Evolutionary conservation across 257 asterid species (phyloP), one percentile per base, ranked within the genome.

Genomic region (Nicotiana knightiana): DNA sequence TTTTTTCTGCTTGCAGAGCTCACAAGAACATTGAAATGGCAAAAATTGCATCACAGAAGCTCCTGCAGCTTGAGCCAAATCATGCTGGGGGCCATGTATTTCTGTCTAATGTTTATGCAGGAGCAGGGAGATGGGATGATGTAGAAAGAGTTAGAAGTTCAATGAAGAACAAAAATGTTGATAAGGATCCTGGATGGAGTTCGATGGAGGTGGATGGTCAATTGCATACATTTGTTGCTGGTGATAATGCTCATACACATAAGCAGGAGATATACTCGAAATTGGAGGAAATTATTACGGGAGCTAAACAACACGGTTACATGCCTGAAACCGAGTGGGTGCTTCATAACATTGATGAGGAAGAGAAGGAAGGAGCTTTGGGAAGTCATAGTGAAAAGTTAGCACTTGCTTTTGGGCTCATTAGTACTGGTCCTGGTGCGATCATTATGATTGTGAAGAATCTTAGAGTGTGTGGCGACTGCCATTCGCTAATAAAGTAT

Each of bases 161-260:
- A 55, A 88, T 88, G 89, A 88, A 84, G 79, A 64, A 73, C 65
- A 82, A 79, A 33, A 88, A 86, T 53, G 82, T 86, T 28, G 87
- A 32, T 0, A 88, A 88, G 82, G 83, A 86, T 77, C 88, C 91
- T 55, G 90, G 91, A 78, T 87, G 90, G 91, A 89, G 91, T 80
- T 87, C 81, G 28, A 82, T 84, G 70, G 91, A 85, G 84, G 83
- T 87, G 76, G 82, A 82, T 80, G 88, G 85, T 33, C 43, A 78
- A 39, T 83, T 84, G 83, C 90, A 84, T 64, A 87, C 78, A 28
- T 89, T 89, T 85, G 85, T 80, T 58, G 88, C 88, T 64, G 89
- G 90, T 61, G 90, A 89, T 58, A 76, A 46, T 76, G 83, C 85
- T 82, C 90, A 85, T 82, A 70, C 63, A 13, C 61, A 26, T 37